Evolutionary conservation across 1,284 basidiomycete species (phyloP).

Genomic region (Ganoderma resinaceum): DNA sequence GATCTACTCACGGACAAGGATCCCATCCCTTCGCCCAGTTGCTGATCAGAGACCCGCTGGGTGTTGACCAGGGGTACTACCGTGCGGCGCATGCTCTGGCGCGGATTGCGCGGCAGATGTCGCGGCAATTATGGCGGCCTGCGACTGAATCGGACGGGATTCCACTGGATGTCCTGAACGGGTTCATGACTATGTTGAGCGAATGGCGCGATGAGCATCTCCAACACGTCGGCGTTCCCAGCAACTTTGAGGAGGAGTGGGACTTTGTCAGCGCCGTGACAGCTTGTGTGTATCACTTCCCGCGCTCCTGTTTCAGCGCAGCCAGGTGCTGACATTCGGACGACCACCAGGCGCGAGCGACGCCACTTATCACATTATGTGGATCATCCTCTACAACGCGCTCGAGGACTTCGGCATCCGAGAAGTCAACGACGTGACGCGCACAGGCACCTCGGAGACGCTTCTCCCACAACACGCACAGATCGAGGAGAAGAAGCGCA

Average conservation of each 20-base stretch:
- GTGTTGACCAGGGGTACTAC: constrained; percentile 69
- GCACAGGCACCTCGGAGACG: constrained; percentile 46
- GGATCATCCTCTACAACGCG: constrained; percentile 81
- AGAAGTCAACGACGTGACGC: constrained; percentile 62
- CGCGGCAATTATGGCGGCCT: constrained; percentile 81
- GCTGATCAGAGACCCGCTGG: constrained; percentile 19
- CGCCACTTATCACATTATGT: constrained; percentile 90
- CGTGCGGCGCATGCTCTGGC: constrained; percentile 83
- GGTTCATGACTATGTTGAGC: constrained; percentile 65
- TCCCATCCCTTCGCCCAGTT: constrained; percentile 11
- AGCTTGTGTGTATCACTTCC: constrained; percentile 57
- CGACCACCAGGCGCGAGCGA: constrained; percentile 75
- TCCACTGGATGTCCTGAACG: constrained; percentile 65
- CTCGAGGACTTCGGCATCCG: constrained; percentile 86
- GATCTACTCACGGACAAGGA: constrained; percentile 29
- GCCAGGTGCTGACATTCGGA: constrained; percentile 11
- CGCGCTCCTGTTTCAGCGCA: neutral
- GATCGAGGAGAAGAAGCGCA: constrained; percentile 70
- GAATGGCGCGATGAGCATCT: constrained; percentile 84
- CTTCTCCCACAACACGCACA: constrained; percentile 50
- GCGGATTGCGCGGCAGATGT: constrained; percentile 80
- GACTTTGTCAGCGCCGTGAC: constrained; percentile 87
- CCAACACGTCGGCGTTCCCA: constrained; percentile 82
- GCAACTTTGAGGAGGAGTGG: constrained; percentile 85
- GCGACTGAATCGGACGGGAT: constrained; percentile 79